Percentiles rank a stretch among this genome's conserved stretches.
Conservation (phyloP, 768 basidiomycete species). For the Strobilomyces confusus region DNA sequence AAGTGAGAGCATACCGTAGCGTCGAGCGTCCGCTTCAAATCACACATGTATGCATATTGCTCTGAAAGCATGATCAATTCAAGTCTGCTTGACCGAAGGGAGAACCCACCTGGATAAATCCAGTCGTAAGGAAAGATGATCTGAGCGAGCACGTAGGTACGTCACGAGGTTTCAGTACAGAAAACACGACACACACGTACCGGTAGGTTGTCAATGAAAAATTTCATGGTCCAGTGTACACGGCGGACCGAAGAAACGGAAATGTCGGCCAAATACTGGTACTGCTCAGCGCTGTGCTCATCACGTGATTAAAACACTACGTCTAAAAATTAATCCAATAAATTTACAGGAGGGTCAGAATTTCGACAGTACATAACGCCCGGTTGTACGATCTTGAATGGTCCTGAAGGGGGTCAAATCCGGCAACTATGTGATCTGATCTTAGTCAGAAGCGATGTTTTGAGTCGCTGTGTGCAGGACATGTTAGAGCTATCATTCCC, state of each 20-base stretch:
- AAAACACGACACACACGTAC: slow-evolving; percentile 38
- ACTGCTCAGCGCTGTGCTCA: no score
- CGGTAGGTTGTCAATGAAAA: slow-evolving; percentile 76
- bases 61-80: slow-evolving; percentile 44
- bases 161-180: neutral
- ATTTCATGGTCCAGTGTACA: slow-evolving; percentile 54
- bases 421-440: neutral
- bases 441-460: slow-evolving; percentile 31
- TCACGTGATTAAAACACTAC: slow-evolving; percentile 24
- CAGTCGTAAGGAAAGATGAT: slow-evolving; percentile 92
- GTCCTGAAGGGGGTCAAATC: no score
- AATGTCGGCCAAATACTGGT: no score
- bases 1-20: slow-evolving; percentile 59
- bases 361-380: neutral
- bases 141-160: slow-evolving; percentile 34
- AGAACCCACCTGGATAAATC: slow-evolving; percentile 82
- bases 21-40: slow-evolving; percentile 94
- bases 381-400: neutral
- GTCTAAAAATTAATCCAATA: neutral
- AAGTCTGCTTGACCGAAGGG: neutral
- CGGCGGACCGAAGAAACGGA: neutral
- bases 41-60: slow-evolving; percentile 99
- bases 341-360: neutral
- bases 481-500: slow-evolving; percentile 29
- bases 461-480: slow-evolving; percentile 33